Base-by-base conservation (phyloP, 352 stramenopile genomes). In the Phytopythium helicoides region DNA sequence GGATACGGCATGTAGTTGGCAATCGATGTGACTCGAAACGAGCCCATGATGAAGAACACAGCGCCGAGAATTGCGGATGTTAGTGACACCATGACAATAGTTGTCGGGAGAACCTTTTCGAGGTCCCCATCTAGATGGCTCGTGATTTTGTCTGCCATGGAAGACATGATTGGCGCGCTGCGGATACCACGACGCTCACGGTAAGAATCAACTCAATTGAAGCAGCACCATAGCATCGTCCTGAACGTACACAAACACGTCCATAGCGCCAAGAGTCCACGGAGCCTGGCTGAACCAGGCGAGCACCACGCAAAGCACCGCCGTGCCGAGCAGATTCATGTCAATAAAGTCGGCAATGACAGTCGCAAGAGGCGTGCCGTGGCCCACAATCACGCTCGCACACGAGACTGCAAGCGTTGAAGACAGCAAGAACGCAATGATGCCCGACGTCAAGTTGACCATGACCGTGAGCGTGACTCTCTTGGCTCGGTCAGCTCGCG, bases 1-100 rank as follows among this genome's bases (percentile, higher is more conserved):
- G 83, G 83, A 39, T 88, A 93, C 36, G 83, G 83, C 67, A 91
- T 89, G 60, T 93, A 93, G 50, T 93, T 90, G 9, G 81, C 78
- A 54, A 91, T 86, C 0, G 80, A 87, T 22, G 83, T 91, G 38
- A 90, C 68, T 25, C 78, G 70, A 39, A 86, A 81, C 15, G 78
- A 44, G 11, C 83, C 83, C 74, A 93, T 88, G 28, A 76, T 35
- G 38, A 85, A 76, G 49, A 93, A 87, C 1, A 89, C 69, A 3
- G 74, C 26, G 0, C 83, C 83, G 26, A 93, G 59, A 9, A 89
- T 51, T 15, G 75, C 62, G 16, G 83, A 93, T 15, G 83, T 85
- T 3, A 88, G 47, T 1, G 80, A 75, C 21, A 89, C 73, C 72
- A 89, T 88, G 35, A 93, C 59, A 3, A 93, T 64, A 0, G 76